phyloP scores from a whole-genome alignment of 345 rosid species.

The Arabis alpina region DNA sequence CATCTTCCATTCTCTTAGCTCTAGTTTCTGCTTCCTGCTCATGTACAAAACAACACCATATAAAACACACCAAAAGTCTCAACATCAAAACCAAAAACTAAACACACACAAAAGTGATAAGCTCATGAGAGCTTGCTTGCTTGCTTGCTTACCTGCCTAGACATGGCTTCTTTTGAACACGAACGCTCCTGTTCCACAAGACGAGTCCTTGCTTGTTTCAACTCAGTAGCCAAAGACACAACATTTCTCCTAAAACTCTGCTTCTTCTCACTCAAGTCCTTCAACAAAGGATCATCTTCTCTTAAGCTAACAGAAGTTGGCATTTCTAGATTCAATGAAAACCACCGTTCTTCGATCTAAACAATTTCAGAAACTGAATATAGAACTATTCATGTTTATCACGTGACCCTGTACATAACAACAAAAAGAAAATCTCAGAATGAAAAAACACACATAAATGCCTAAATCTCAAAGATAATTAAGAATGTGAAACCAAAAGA shows the following conservation, averaged over 20 bases:
- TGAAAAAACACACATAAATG: constrained; percentile 6
- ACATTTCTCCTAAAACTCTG: constrained; percentile 81
- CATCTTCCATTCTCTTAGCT: constrained; percentile 71
- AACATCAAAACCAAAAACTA: constrained; percentile 37
- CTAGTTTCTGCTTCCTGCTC: constrained; percentile 81
- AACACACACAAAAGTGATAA: constrained; percentile 7
- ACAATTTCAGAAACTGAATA: constrained; percentile 14
- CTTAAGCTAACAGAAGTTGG: constrained; percentile 44
- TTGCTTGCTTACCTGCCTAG: constrained; percentile 65
- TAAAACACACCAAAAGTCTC: constrained; percentile 41
- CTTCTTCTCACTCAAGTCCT: constrained; percentile 92
- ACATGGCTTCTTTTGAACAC: constrained; percentile 67
- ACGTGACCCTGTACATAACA: constrained; percentile 34
- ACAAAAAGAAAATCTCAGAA: constrained; percentile 4
- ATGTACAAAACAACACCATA: constrained; percentile 21
- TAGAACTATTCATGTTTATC: constrained; percentile 25
- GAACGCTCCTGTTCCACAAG: constrained; percentile 69
- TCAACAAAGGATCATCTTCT: constrained; percentile 78
- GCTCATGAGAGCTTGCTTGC: constrained; percentile 25
- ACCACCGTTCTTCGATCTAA: constrained; percentile 1
- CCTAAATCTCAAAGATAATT: constrained; percentile 1
- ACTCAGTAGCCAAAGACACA: constrained; percentile 81
- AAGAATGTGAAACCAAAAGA: constrained; percentile 25
- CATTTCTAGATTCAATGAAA: constrained; percentile 40
- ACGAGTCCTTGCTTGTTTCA: constrained; percentile 77